Evolutionary conservation across 2,329 filamentous ascomycete genomes (phyloP), one percentile per base, ranked within the genome.

Genomic region (Daldinia eschscholtzii): DNA sequence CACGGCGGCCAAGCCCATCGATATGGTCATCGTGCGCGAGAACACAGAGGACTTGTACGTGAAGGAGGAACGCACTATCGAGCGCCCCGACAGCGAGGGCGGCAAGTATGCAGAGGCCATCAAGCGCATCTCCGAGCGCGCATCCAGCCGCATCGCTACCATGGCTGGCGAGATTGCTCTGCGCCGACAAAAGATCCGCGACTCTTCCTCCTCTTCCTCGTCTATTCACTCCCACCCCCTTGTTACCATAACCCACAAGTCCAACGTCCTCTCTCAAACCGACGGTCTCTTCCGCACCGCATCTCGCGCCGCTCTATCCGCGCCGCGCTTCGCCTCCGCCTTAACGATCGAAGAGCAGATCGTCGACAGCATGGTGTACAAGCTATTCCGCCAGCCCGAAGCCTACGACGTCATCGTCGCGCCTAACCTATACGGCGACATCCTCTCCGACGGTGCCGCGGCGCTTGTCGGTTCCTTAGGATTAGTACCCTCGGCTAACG

Each of bases 11-110:
- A 87, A 86, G 76, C 91, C 92, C 71, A 94, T 98, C 78, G 96
- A 99, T 83, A 91, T 99, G 81, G 96, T 99, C 77, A 99, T 98
- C 77, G 96, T 98, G 62, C 93, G 96, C 73, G 96, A 99, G 83
- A 99, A 99, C 86, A 99, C 96, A 35, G 96, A 99, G 84, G 96
- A 99, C 80, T 88, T 99, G 44, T 97, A 97, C 82, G 95, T 99
- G 76, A 98, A 98, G 85, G 92, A 98, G 81, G 96, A 99, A 85
- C 91, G 86, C 80, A 98, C 94, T 23, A 91, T 89, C 79, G 88
- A 93, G 3, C 61, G 57, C 28, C 52, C 52, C 61, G 89, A 88
- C 35, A 85, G 91, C 39, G 88, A 93, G 67, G 81, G 84, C 61
- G 91, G 91, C 81, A 94, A 93, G 84, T 92, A 98, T 65, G 95